phyloP scores from a whole-genome alignment of 2,329 filamentous ascomycete genomes.

The Alternaria alternata region DNA sequence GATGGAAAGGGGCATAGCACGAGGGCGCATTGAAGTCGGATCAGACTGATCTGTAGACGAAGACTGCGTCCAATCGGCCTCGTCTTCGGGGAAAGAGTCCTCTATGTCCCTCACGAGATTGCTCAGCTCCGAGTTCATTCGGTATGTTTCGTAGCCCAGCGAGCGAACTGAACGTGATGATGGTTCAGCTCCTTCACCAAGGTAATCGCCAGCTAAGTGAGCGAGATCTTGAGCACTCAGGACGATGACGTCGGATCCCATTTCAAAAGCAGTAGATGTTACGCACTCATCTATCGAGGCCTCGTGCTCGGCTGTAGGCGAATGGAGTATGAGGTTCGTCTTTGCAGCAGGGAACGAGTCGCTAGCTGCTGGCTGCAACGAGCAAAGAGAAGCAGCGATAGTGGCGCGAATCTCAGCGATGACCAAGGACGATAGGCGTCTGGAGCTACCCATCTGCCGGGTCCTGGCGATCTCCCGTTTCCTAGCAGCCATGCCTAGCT shows the following conservation, averaged over 20 bases:
- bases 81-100: slow-evolving; percentile 47
- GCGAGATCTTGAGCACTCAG: slow-evolving; percentile 75
- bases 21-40: slow-evolving; percentile 18
- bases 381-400: slow-evolving; percentile 59
- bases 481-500: slow-evolving; percentile 15
- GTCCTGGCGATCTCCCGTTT: slow-evolving; percentile 27
- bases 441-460: slow-evolving; percentile 18
- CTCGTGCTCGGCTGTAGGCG: slow-evolving; percentile 64
- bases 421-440: slow-evolving; percentile 37
- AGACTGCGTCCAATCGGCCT: slow-evolving; percentile 38
- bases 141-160: slow-evolving; percentile 65
- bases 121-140: slow-evolving; percentile 43
- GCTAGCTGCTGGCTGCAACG: slow-evolving; percentile 47
- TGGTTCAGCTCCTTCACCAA: slow-evolving; percentile 68
- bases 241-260: slow-evolving; percentile 72
- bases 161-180: slow-evolving; percentile 56
- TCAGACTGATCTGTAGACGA: slow-evolving; percentile 24
- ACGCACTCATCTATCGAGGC: slow-evolving; percentile 68
- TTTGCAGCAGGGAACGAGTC: slow-evolving; percentile 59
- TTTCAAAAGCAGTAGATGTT: slow-evolving; percentile 66
- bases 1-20: slow-evolving; percentile 25
- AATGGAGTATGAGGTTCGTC: slow-evolving; percentile 67
- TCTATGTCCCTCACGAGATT: slow-evolving; percentile 40
- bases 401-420: slow-evolving; percentile 59
- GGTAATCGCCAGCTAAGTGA: slow-evolving; percentile 72